phyloP scores from a whole-genome alignment of 163 green algal species.

The Picocystis sp. region DNA sequence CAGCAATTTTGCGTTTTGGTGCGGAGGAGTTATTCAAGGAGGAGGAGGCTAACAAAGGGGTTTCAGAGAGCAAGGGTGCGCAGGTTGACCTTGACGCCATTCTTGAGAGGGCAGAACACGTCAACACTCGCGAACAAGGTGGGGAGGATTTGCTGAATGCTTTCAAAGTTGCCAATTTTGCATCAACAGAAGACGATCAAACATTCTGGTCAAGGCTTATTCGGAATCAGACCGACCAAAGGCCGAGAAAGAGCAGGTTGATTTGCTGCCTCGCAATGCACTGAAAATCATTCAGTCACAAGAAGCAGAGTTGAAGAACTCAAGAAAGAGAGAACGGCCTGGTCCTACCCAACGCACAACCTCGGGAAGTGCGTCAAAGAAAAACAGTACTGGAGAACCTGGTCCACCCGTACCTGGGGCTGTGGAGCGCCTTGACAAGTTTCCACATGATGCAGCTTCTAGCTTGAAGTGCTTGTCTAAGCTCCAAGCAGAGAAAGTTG shows the following conservation, averaged over 20 bases:
- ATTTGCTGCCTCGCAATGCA: constrained; percentile 46
- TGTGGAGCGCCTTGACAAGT: constrained; percentile 39
- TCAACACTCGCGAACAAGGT: constrained; percentile 13
- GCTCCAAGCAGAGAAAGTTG: too few relatives aligned
- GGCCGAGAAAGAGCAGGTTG: constrained; percentile 19
- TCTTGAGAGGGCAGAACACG: constrained; percentile 65
- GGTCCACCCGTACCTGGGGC: constrained; percentile 44
- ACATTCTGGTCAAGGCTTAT: constrained; percentile 53
- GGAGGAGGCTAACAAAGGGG: constrained; percentile 27
- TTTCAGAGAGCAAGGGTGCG: constrained; percentile 18
- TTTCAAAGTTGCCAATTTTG: constrained; percentile 95
- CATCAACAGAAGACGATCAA: constrained; percentile 41
- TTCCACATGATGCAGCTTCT: constrained; percentile 11
- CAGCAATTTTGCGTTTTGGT: constrained; percentile 85
- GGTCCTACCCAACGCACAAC: too few relatives aligned
- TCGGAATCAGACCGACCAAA: constrained; percentile 6
- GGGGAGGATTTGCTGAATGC: constrained; percentile 54
- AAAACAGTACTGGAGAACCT: constrained; percentile 14
- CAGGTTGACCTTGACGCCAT: constrained; percentile 90
- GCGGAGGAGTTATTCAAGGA: constrained; percentile 88
- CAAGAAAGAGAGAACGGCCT: not conserved
- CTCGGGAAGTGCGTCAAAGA: not conserved
- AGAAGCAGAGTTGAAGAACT: constrained; percentile 6
- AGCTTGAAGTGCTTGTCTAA: too few relatives aligned
- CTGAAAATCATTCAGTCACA: constrained; percentile 22